Base-by-base conservation (phyloP, 1,284 basidiomycete species). In the Wallemia mellicola region DNA sequence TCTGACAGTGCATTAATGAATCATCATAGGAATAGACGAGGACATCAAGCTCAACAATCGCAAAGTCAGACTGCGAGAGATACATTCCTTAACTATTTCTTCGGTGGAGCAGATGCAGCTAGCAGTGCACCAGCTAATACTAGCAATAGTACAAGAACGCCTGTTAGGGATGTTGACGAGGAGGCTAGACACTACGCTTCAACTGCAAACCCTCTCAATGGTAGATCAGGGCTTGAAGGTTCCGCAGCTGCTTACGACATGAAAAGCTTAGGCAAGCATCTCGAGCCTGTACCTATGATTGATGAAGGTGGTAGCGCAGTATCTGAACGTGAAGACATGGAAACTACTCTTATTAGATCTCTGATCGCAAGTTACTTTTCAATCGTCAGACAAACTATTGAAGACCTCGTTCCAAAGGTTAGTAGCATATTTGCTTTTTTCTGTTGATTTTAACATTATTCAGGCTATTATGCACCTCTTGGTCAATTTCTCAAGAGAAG, bases 391-490 rank as follows among this genome's bases (percentile, higher is more conserved):
- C 88, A 95, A 70, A 86, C 82, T 66, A 96, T 99, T 64, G 87
- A 96, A 67, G 94, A 98, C 70, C 77, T 96, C 62, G 80, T 98
- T 22, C 94, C 94, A 32, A 99, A 99, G n/a, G n/a, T n/a, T n/a
- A n/a, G n/a, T n/a, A n/a, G n/a, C n/a, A n/a, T n/a, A n/a, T n/a
- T n/a, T n/a, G n/a, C n/a, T n/a, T n/a, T n/a, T n/a, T n/a, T n/a
- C n/a, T n/a, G n/a, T n/a, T n/a, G n/a, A n/a, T n/a, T n/a, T n/a
- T n/a, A n/a, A n/a, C n/a, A n/a, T n/a, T n/a, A n/a, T n/a, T n/a
- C n/a, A n/a, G 30, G 28, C 48, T 27, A 48, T 26, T 22, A 64
- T 67, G 63, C 70, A 73, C 64, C 78, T 91, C 66, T 76, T 95
- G 63, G 92, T 99, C 68, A 98, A 95, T 73, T 79, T 87, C 68